Evolutionary conservation across 1,284 basidiomycete genomes (phyloP).

Genomic region (Abortiporus biennis): DNA sequence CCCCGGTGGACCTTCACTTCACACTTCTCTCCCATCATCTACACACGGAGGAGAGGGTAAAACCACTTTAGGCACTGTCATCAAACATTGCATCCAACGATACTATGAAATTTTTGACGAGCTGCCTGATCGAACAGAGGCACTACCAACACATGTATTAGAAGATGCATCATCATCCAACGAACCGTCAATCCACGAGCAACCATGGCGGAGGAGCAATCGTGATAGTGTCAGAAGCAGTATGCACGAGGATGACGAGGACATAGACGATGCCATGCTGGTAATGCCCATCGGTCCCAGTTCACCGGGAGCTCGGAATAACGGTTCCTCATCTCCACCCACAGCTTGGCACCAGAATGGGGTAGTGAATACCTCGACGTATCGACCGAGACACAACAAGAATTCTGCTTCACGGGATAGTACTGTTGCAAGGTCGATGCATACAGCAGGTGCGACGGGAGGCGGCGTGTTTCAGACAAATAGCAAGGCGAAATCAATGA

Average conservation of each 20-base stretch:
- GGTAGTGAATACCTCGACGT: constrained; percentile 10
- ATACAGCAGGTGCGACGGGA: constrained; percentile 17
- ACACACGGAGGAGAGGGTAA: constrained; percentile 31
- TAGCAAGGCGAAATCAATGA: constrained; percentile 50
- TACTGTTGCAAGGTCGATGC: constrained; percentile 22
- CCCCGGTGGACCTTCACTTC: constrained; percentile 35
- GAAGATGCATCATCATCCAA: constrained; percentile 22
- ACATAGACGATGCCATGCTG: constrained; percentile 68
- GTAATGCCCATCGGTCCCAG: constrained; percentile 64
- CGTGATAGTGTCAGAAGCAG: constrained; percentile 20
- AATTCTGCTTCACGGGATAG: constrained; percentile 12
- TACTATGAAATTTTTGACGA: constrained; percentile 87
- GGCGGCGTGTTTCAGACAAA: constrained; percentile 17
- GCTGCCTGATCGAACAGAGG: constrained; percentile 59
- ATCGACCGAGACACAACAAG: constrained; percentile 14
- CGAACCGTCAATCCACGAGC: constrained; percentile 12
- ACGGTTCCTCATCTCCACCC: constrained; percentile 7
- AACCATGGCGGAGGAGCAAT: constrained; percentile 12
- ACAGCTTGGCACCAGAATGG: constrained; percentile 8
- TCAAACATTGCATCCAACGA: constrained; percentile 73
- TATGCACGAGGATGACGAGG: constrained; percentile 53
- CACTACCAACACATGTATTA: constrained; percentile 29
- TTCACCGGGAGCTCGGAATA: constrained; percentile 7
- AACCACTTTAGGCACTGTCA: constrained; percentile 64
- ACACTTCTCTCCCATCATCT: constrained; percentile 17